phyloP scores from a whole-genome alignment of 148 eudicot species.

The Camellia granthamiana region DNA sequence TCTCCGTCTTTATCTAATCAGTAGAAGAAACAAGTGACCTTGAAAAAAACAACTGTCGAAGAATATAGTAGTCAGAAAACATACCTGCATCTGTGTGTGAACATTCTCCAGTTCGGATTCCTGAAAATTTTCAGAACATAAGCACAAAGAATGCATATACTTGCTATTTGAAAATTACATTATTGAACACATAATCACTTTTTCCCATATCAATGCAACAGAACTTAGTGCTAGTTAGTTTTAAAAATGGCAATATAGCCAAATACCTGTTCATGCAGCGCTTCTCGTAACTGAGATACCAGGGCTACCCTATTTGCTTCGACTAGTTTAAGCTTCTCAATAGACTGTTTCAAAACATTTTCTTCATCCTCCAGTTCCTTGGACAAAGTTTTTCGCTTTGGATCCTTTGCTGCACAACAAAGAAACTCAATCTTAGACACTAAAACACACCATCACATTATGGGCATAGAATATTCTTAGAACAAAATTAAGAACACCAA shows the following conservation, averaged over 20 bases:
- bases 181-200: neutral
- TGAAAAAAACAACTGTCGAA: neutral
- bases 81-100: constrained; percentile 89
- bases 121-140: constrained; percentile 33
- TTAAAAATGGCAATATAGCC: neutral
- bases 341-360: constrained; percentile 54
- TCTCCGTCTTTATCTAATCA: neutral
- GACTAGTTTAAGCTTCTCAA: constrained; percentile 74
- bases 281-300: constrained; percentile 73
- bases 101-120: constrained; percentile 90
- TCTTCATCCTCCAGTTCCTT: constrained; percentile 84
- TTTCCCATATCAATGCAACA: neutral
- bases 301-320: constrained; percentile 81
- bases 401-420: constrained; percentile 67
- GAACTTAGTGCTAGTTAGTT: neutral
- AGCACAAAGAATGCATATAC: neutral
- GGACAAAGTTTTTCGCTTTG: constrained; percentile 65
- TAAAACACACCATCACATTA: constrained; percentile 7
- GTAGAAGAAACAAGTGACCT: neutral
- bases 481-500: neutral
- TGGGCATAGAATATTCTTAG: constrained; percentile 3
- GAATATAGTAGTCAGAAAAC: constrained; percentile 3
- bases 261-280: constrained; percentile 80
- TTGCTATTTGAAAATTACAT: neutral
- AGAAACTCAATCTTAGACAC: constrained; percentile 22